Evolutionary conservation across 768 basidiomycete species (phyloP).

Genomic region (Rhodocollybia butyracea): DNA sequence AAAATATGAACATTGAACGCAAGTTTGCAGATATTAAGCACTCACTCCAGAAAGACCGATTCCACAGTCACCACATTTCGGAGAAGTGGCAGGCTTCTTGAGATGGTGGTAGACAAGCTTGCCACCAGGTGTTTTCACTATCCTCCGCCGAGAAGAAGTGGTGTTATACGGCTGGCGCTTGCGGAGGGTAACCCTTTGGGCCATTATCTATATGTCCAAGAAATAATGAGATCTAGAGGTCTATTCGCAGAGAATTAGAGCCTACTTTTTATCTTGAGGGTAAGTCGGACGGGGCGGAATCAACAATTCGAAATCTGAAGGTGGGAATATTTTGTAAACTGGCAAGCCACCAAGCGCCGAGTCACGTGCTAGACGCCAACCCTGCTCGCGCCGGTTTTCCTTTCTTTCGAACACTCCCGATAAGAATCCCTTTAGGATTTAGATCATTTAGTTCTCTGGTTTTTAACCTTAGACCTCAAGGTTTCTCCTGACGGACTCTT

Average conservation of each 20-base stretch:
- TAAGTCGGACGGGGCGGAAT: too few relatives aligned
- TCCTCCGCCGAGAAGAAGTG: constrained; percentile 89
- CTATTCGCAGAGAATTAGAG: constrained; percentile 48
- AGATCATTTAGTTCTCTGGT: too few relatives aligned
- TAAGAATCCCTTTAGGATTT: too few relatives aligned
- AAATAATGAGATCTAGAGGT: constrained; percentile 26
- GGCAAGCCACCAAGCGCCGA: too few relatives aligned
- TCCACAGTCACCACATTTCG: constrained; percentile 99
- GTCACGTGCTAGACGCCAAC: too few relatives aligned
- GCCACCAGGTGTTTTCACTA: constrained; percentile 98
- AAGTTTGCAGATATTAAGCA: neutral
- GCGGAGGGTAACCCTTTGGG: constrained; percentile 99
- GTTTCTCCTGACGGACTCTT: too few relatives aligned
- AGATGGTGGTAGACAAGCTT: constrained; percentile 97
- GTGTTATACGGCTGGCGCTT: constrained; percentile 99
- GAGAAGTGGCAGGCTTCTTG: constrained; percentile 88
- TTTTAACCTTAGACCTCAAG: too few relatives aligned
- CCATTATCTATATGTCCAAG: constrained; percentile 53
- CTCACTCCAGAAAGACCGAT: constrained; percentile 90
- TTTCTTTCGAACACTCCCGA: too few relatives aligned
- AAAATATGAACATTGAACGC: neutral
- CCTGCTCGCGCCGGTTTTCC: too few relatives aligned
- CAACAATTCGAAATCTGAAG: too few relatives aligned
- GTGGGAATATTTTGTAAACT: too few relatives aligned
- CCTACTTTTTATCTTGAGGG: constrained; percentile 30